Evolutionary conservation across 176 grass and related monocot species (phyloP), one percentile per base, ranked within the genome.

Genomic region (Phoenix dactylifera): DNA sequence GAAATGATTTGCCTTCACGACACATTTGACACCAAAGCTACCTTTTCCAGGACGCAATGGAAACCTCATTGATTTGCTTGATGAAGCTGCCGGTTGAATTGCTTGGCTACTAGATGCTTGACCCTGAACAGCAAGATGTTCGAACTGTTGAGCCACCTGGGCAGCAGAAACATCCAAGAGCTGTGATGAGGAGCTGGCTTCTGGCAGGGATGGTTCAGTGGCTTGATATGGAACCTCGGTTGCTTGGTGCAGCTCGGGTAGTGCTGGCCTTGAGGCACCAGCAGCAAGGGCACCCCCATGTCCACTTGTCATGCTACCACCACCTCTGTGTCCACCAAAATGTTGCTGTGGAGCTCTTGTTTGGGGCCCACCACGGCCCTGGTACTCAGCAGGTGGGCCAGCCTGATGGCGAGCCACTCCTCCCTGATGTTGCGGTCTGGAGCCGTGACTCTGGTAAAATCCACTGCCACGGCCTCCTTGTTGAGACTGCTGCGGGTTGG

Each of bases 201-300:
- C 77, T 29, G 72, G 72, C 51, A 71, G 74, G 2, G 77, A 78
- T 75, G 78, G 56, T 69, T 71, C 5, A 66, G 66, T 70, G 74
- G 70, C 74, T 75, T 78, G 83, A 54, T 78, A 60, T 77, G 77
- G 78, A 79, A 78, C 78, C 69, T 82, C 63, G 4, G 74, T 76
- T 82, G 89, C 89, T 94, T 94, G 89, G 89, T 94, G 89, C 89
- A 94, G 89, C 81, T 94, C 89, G 89, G 89, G 89, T 88, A 82
- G 73, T 82, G 79, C 81, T 82, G 26, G 26, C 26, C 80, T 88
- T 22, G 78, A 62, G 69, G 81, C 77, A 63, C 80, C 77, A 65
- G 74, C 65, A 62, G 64, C 49, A 48, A 68, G n/a, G 24, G 23
- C 82, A 60, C 83, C 77, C 35, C 68, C 79, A 55, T 72, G 84